A percentile compares a stretch with the other conserved stretches of the same genome.
These are phyloP conservation scores for Candida dendrica DNA, from an alignment of 805 yeast genomes.

Conservation along the genomic window DNA sequence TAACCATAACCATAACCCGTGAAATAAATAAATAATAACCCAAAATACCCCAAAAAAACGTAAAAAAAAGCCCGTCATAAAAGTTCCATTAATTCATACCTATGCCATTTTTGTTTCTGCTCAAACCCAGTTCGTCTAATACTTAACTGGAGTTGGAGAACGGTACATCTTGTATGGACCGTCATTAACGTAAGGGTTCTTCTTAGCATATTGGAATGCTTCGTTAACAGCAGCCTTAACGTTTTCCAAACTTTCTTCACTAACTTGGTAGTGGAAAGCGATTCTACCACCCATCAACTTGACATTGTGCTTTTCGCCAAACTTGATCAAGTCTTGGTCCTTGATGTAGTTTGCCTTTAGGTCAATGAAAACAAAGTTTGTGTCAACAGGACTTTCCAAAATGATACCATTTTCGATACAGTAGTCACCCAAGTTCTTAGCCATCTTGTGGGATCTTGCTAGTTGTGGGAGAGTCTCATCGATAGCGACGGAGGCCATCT, in stretches of 20 bases:
- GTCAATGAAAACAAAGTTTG: slow-evolving; percentile 80
- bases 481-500: slow-evolving; percentile 73
- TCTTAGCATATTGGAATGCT: slow-evolving; percentile 44
- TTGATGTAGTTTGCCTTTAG: slow-evolving; percentile 27
- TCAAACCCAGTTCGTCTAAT: slow-evolving; percentile 7
- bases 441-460: slow-evolving; percentile 44
- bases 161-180: slow-evolving; percentile 43
- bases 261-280: slow-evolving; percentile 41
- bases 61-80: slow-evolving; percentile 5
- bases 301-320: slow-evolving; percentile 49
- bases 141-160: slow-evolving; percentile 28
- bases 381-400: slow-evolving; percentile 65
- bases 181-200: slow-evolving; percentile 42
- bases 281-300: slow-evolving; percentile 59
- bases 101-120: slow-evolving; percentile 20
- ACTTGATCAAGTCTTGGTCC: slow-evolving; percentile 47
- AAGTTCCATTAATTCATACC: slow-evolving; percentile 10
- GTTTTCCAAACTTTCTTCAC: slow-evolving; percentile 13
- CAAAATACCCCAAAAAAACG: slow-evolving; percentile 9
- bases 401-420: slow-evolving; percentile 46
- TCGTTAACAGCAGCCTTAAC: slow-evolving; percentile 49
- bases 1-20: too few relatives aligned
- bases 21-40: too few relatives aligned
- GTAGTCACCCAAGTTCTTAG: slow-evolving; percentile 43
- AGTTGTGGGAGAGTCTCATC: slow-evolving; percentile 55